Percentiles rank a stretch among this genome's conserved stretches.
Evolutionary conservation across 768 basidiomycete species (phyloP).

Genomic region (Clathrus columnatus): DNA sequence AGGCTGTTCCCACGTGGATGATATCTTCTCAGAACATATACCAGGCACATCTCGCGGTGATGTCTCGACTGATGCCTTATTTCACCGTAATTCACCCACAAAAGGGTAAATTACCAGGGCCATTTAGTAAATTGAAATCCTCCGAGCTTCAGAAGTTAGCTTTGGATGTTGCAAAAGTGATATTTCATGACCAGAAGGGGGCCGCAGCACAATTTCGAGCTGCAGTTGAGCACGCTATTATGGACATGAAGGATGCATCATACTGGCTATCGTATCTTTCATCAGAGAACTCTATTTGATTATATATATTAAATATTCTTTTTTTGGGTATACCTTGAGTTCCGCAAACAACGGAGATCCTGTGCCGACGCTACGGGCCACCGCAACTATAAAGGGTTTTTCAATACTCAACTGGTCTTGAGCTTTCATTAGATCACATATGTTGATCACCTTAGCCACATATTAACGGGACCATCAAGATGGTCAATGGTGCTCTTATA

Average conservation of each 20-base stretch:
- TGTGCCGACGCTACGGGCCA: no score
- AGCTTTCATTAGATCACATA: no score
- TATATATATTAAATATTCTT: no score
- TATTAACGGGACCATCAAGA: no score
- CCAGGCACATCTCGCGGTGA: constrained; percentile 43
- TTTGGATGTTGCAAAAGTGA: constrained; percentile 48
- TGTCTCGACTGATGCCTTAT: constrained; percentile 64
- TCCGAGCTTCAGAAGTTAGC: constrained; percentile 43
- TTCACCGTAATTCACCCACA: constrained; percentile 71
- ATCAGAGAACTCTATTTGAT: neutral
- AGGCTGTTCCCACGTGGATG: constrained; percentile 5
- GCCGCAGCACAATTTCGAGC: constrained; percentile 18
- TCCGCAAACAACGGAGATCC: no score
- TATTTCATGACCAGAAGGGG: constrained; percentile 14
- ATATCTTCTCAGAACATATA: constrained; percentile 5
- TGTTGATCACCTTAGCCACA: no score
- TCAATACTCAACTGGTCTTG: no score
- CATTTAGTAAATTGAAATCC: constrained; percentile 59
- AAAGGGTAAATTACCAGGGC: constrained; percentile 67
- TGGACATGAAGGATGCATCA: constrained; percentile 26
- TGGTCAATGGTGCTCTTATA: no score
- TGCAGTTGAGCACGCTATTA: constrained; percentile 31
- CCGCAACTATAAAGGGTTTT: no score
- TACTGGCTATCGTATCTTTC: constrained; percentile 28
- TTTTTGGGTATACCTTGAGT: no score